Evolutionary conservation across 805 yeast genomes (phyloP).

Genomic region (Saccharomyces paradoxus): DNA sequence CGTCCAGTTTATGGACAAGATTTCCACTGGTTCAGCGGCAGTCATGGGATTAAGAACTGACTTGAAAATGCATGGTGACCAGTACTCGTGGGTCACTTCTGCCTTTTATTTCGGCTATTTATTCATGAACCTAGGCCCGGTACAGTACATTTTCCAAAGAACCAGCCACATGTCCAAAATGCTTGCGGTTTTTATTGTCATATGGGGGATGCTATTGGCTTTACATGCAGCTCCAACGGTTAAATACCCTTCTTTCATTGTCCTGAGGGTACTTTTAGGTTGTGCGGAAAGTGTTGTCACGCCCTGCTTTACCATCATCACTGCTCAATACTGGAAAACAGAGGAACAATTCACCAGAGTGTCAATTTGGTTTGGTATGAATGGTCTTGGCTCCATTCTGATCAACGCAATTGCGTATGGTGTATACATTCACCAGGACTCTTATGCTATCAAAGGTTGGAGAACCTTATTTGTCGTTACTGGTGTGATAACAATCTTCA

Average conservation of each 20-base stretch:
- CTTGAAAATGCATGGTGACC: constrained; percentile 35
- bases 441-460: constrained; percentile 47
- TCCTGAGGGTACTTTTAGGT: constrained; percentile 45
- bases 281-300: constrained; percentile 45
- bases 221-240: constrained; percentile 41
- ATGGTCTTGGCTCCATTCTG: constrained; percentile 41
- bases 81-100: constrained; percentile 50
- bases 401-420: constrained; percentile 53
- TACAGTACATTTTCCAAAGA: constrained; percentile 35
- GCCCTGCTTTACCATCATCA: constrained; percentile 49
- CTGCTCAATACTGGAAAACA: constrained; percentile 50
- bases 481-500: constrained; percentile 48
- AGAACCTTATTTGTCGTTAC: constrained; percentile 48
- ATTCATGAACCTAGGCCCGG: constrained; percentile 39
- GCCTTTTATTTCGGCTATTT: constrained; percentile 60
- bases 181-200: constrained; percentile 39
- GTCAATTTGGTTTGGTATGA: constrained; percentile 38
- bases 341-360: constrained; percentile 39
- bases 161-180: constrained; percentile 47
- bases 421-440: constrained; percentile 32
- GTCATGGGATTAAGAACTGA: constrained; percentile 43
- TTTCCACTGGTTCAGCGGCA: constrained; percentile 43
- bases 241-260: constrained; percentile 39
- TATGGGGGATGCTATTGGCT: constrained; percentile 55
- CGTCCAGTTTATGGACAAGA: constrained; percentile 54